A percentile compares a stretch with the other conserved stretches of the same genome.
Evolutionary conservation across 768 basidiomycete species (phyloP).

Genomic region (Bullera alba): DNA sequence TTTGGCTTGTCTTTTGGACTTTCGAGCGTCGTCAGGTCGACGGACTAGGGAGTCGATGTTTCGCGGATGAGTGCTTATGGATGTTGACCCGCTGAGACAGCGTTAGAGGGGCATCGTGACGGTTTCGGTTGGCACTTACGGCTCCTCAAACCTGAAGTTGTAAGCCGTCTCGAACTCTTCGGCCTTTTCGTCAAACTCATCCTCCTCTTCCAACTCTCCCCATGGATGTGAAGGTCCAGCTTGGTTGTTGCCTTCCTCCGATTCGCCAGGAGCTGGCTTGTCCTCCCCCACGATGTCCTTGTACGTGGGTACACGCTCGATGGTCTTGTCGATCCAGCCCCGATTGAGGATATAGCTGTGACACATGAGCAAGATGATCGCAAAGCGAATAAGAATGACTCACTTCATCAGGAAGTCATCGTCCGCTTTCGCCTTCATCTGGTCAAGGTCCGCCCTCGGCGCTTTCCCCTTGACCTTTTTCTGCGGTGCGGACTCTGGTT

Average conservation of each 20-base stretch:
- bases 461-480: slow-evolving; percentile 55
- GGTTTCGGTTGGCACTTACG: slow-evolving; percentile 52
- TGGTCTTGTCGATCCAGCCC: slow-evolving; percentile 85
- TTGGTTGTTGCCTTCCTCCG: slow-evolving; percentile 29
- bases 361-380: slow-evolving; percentile 1
- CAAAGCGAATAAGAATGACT: slow-evolving; percentile 37
- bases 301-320: slow-evolving; percentile 73
- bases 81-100: slow-evolving; percentile 55
- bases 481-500: slow-evolving; percentile 42
- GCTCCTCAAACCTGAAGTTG: slow-evolving; percentile 97
- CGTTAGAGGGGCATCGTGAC: not conserved
- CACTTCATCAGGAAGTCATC: slow-evolving; percentile 88
- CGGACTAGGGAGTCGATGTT: slow-evolving; percentile 48
- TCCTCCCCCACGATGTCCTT: slow-evolving; percentile 58
- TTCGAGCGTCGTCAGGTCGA: slow-evolving; percentile 67
- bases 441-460: slow-evolving; percentile 42
- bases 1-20: slow-evolving; percentile 71
- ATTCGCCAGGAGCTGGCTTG: slow-evolving; percentile 14
- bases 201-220: slow-evolving; percentile 52
- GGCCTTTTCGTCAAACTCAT: slow-evolving; percentile 74
- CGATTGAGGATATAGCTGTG: slow-evolving; percentile 89
- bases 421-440: slow-evolving; percentile 59
- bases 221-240: slow-evolving; percentile 38
- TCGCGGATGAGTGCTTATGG: slow-evolving; percentile 71
- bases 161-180: slow-evolving; percentile 93